Percentiles rank a stretch among this genome's conserved stretches.
Conservation (phyloP, 768 basidiomycete genomes). For the Cystofilobasidium capitatum region DNA sequence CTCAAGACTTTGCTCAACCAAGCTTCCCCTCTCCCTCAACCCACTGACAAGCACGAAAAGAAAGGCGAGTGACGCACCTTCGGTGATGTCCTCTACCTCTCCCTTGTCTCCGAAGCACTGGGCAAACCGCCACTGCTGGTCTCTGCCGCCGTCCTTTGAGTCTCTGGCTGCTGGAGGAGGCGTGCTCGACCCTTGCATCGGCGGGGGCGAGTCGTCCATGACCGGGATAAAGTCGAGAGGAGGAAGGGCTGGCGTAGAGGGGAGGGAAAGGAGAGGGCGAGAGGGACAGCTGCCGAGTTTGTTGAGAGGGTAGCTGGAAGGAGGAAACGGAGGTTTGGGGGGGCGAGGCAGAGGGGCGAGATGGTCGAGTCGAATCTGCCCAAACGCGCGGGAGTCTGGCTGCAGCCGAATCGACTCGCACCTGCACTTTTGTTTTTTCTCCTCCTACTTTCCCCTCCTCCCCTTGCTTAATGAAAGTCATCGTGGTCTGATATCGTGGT, state of each 20-base stretch:
- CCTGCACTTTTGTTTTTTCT: no score
- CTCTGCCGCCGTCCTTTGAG: conserved; percentile 1
- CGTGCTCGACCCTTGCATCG: conserved; percentile 2
- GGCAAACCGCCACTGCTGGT: conserved; percentile 83
- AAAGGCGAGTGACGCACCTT: conserved; percentile 52
- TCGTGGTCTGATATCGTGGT: no score
- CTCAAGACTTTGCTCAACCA: neutral
- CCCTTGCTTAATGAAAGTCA: no score
- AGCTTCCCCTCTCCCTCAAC: neutral
- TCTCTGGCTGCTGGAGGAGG: neutral
- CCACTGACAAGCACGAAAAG: neutral
- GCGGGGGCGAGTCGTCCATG: conserved; percentile 1
- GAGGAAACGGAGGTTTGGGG: neutral
- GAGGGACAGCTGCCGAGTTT: neutral
- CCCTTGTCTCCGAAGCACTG: conserved; percentile 99
- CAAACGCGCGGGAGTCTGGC: no score
- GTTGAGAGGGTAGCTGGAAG: neutral
- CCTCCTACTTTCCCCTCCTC: no score
- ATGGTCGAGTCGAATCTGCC: no score
- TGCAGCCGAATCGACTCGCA: no score
- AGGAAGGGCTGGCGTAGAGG: neutral
- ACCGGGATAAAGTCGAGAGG: conserved; percentile 1
- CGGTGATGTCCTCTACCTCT: conserved; percentile 98
- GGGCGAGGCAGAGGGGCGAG: neutral
- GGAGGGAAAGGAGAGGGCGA: neutral